Evolutionary conservation across 345 rosid genomes (phyloP), one percentile per base, ranked within the genome.

Genomic region (Lepidium africanum): DNA sequence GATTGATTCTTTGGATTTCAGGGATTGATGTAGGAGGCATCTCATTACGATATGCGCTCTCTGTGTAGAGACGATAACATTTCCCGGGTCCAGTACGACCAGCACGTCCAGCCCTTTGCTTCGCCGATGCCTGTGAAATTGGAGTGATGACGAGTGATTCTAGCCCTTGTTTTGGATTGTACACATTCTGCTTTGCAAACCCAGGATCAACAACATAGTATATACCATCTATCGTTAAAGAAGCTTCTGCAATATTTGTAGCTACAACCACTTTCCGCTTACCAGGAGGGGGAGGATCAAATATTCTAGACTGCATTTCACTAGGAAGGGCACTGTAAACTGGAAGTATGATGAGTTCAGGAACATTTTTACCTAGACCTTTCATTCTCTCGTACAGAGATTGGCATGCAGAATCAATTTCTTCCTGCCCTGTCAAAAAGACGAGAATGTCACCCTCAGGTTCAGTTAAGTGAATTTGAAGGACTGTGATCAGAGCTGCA

Each of bases 1-100:
- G 98, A 70, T 90, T 85, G 50, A 86, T 85, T 79, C 98, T 87
- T 65, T 92, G 97, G 65, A 92, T 90, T 80, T 92, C 98, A 13
- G 98, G 97, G 72, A 85, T 77, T 9, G 91, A 10, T 5, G 96
- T 84, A 54, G 98, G 93, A 39, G 89, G 82, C 82, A 68, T 78
- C 51, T 79, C 81, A 40, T 72, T 72, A 39, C 90, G 84, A 62
- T 83, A 90, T 14, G 92, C 90, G 13, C 87, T 84, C 76, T 90
- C 96, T 0, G 92, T 86, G 80, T 87, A 87, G 6, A 87, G 83
- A 37, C 90, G 90, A 40, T 84, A 87, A 55, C 92, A 90, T 82
- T 90, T 87, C 16, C 95, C 95, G 10, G 95, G 96, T 8, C 96
- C 96, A 5, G 92, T 90, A 73, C 90, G 88, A 25, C 96, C 94